Evolutionary conservation across 768 basidiomycete species (phyloP).

Genomic region (Mycena metata): DNA sequence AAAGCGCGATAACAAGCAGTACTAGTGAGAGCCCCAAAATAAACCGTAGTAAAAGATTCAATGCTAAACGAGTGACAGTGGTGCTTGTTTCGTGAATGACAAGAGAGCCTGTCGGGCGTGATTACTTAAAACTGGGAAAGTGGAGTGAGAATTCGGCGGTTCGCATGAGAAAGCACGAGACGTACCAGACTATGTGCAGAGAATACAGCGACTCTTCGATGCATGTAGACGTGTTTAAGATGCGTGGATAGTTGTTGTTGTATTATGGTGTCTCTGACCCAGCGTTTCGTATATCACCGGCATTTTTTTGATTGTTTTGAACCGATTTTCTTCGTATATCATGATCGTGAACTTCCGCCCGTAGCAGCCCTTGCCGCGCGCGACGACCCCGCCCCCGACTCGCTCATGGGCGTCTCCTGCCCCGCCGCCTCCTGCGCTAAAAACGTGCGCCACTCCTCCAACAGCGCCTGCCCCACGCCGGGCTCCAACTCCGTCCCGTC

Average conservation of each 20-base stretch:
- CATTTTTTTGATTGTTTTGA: slow-evolving; percentile 21
- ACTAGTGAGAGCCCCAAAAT: slow-evolving; percentile 37
- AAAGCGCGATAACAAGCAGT: slow-evolving; percentile 31
- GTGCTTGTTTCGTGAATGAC: slow-evolving; percentile 68
- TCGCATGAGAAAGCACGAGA: slow-evolving; percentile 13
- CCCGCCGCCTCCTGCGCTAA: slow-evolving; percentile 21
- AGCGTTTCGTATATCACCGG: slow-evolving; percentile 35
- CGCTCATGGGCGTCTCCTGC: slow-evolving; percentile 14
- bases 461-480: slow-evolving; percentile 70
- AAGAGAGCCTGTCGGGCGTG: slow-evolving; percentile 50
- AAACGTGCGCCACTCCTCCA: slow-evolving; percentile 76
- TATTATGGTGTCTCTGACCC: slow-evolving; percentile 38
- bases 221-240: slow-evolving; percentile 36
- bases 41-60: slow-evolving; percentile 30
- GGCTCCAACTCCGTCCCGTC: slow-evolving; percentile 97
- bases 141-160: not conserved
- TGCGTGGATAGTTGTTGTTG: slow-evolving; percentile 30
- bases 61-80: slow-evolving; percentile 50
- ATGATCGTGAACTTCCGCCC: slow-evolving; percentile 41
- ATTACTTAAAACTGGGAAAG: slow-evolving; percentile 36
- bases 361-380: not conserved
- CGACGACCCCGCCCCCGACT: not conserved
- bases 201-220: slow-evolving; percentile 15
- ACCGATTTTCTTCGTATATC: slow-evolving; percentile 44
- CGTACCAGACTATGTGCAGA: slow-evolving; percentile 30